Conservation (phyloP, 2,329 filamentous ascomycete genomes). For the Gremmenia infestans region DNA sequence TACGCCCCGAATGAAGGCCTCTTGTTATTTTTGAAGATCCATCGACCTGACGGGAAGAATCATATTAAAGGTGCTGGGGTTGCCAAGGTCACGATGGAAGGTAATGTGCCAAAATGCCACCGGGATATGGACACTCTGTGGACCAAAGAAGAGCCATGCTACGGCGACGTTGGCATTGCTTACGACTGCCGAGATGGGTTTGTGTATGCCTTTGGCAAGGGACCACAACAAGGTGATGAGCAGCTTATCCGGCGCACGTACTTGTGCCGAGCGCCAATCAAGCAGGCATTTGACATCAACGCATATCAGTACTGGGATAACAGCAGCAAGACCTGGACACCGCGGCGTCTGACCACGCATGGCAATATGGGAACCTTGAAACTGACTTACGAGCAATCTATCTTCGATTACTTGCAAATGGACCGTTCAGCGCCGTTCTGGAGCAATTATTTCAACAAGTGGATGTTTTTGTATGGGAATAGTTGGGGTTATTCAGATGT, state of each 20-base stretch:
- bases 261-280: constrained; percentile 1
- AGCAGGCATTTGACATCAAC: background rate
- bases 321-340: background rate
- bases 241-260: constrained; percentile 4
- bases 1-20: constrained; percentile 3
- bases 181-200: constrained; percentile 3
- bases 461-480: constrained; percentile 6
- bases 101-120: background rate
- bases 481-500: constrained; percentile 8
- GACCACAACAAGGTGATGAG: constrained; percentile 2
- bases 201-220: constrained; percentile 4
- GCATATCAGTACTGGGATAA: constrained; percentile 1
- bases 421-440: constrained; percentile 4
- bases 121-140: constrained; percentile 2
- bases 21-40: constrained; percentile 5
- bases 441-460: constrained; percentile 7
- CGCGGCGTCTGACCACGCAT: background rate
- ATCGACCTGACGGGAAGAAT: constrained; percentile 1
- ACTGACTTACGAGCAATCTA: background rate
- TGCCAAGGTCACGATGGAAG: constrained; percentile 1
- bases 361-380: background rate
- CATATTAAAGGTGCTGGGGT: constrained; percentile 4
- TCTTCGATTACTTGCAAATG: constrained; percentile 3
- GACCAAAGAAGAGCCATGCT: constrained; percentile 4
- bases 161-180: constrained; percentile 2